These are phyloP conservation scores for Penicillium sp. DNA, from an alignment of 2,329 filamentous ascomycete species.

Conservation along the genomic window DNA sequence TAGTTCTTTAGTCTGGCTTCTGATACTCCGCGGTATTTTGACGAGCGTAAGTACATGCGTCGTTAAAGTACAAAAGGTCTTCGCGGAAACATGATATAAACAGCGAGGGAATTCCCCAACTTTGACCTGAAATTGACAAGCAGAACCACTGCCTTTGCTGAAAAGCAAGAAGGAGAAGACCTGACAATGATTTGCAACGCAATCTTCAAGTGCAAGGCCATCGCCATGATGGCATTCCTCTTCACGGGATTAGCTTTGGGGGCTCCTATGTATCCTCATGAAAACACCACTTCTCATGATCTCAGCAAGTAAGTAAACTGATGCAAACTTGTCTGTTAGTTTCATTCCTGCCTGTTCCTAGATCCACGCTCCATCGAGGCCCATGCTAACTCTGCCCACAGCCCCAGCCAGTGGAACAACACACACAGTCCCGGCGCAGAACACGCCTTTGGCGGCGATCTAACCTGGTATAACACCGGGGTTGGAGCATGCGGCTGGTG, in stretches of 20 bases:
- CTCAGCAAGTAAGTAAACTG: background rate
- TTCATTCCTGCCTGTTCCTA: background rate
- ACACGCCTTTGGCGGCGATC: slow-evolving; percentile 59
- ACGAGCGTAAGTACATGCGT: too few relatives aligned
- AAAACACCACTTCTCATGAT: too few relatives aligned
- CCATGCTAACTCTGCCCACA: background rate
- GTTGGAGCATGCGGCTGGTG: slow-evolving; percentile 69
- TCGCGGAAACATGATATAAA: background rate
- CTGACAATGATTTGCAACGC: background rate
- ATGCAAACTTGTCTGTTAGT: background rate
- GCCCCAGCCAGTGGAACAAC: background rate
- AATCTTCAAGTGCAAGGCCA: background rate
- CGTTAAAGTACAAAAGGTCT: too few relatives aligned
- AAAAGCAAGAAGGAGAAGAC: background rate
- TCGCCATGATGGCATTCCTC: background rate
- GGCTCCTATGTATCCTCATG: background rate
- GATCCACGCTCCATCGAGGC: background rate
- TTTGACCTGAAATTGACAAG: background rate
- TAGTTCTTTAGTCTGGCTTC: background rate
- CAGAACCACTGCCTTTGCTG: background rate
- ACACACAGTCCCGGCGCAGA: slow-evolving; percentile 37
- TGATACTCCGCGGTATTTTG: background rate
- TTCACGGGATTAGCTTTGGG: background rate
- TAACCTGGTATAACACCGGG: slow-evolving; percentile 67
- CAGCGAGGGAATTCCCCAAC: background rate